Base-by-base conservation (phyloP, 257 asterid genomes). In the Solanum etuberosum region DNA sequence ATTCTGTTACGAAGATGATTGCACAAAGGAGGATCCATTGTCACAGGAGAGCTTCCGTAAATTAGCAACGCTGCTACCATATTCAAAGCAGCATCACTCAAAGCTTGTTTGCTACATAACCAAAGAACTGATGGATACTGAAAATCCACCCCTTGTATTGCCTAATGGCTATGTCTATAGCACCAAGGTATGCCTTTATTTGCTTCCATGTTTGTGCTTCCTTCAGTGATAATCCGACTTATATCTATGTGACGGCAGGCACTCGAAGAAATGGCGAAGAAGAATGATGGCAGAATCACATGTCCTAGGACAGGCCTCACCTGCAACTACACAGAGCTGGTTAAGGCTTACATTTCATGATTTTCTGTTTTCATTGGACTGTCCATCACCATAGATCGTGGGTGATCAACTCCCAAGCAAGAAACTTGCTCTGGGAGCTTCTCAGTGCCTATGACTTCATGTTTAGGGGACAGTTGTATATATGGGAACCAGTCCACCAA, bases 121-220 rank as follows among this genome's bases (percentile, higher is more conserved):
- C 81, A 97, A 96, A 91, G 98, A 93, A 87, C 91, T 95, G 42
- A 96, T 97, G 99, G 99, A 97, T 88, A 93, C 98, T 23, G 99
- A 97, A 93, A 97, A 97, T 65, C 99, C 99, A 1, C 99, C 99
- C 38, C 96, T 97, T 9, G 99, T 96, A 87, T 90, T 97, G 90
- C 99, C 99, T 10, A 97, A 97, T 84, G 99, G 98, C 91, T 91
- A 95, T 71, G 99, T 97, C 88, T 97, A 97, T 89, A 97, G 99
- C 96, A 96, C 98, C 31, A 96, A 95, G 99, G 99, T 97, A 51
- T 83, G 91, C 9, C 38, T 57, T 77, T 65, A 7, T 37, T 86
- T 86, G 84, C 85, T 23, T 40, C 51, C 68, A 5, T 71, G 13
- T 16, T 43, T 51, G 42, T 29, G 83, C 5, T 83, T 46, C 86